phyloP scores from a whole-genome alignment of 2,329 filamentous ascomycete species.

The Akanthomyces lecanii region DNA sequence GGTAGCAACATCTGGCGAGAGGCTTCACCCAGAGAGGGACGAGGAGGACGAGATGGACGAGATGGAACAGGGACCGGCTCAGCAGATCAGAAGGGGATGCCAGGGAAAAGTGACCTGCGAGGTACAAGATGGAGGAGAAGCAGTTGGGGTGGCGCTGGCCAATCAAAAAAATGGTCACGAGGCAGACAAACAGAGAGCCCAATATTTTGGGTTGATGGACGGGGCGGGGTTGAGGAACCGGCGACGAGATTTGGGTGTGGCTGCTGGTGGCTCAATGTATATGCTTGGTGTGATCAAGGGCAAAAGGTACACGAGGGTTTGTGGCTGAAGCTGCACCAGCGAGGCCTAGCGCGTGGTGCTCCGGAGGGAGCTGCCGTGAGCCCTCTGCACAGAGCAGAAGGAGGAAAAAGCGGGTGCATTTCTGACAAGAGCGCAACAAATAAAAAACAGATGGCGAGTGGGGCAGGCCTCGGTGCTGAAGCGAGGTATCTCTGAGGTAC shows the following conservation, averaged over 20 bases:
- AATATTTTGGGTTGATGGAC: conserved; percentile 27
- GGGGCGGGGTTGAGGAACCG: neutral
- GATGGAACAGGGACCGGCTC: conserved; percentile 12
- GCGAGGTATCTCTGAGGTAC: neutral
- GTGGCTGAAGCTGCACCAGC: conserved; percentile 15
- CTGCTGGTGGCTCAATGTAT: neutral
- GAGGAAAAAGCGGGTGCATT: conserved; percentile 7
- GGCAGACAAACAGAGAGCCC: conserved; percentile 20
- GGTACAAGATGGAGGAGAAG: conserved; percentile 25
- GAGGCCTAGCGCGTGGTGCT: neutral
- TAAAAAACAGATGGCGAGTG: conserved; percentile 3
- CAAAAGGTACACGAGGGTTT: neutral
- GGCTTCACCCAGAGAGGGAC: conserved; percentile 14
- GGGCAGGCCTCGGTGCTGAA: neutral
- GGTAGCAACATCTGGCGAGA: conserved; percentile 18
- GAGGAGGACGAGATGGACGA: neutral
- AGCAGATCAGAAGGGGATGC: conserved; percentile 13
- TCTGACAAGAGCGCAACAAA: neutral
- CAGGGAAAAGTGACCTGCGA: conserved; percentile 1
- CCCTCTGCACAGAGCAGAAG: neutral
- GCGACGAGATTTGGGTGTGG: conserved; percentile 8
- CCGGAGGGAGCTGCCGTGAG: neutral
- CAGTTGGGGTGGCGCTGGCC: conserved; percentile 26
- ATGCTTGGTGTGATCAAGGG: too few relatives aligned
- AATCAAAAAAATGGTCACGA: conserved; percentile 38